Conservation (phyloP, 257 asterid genomes). For the Knoxia roxburghii region DNA sequence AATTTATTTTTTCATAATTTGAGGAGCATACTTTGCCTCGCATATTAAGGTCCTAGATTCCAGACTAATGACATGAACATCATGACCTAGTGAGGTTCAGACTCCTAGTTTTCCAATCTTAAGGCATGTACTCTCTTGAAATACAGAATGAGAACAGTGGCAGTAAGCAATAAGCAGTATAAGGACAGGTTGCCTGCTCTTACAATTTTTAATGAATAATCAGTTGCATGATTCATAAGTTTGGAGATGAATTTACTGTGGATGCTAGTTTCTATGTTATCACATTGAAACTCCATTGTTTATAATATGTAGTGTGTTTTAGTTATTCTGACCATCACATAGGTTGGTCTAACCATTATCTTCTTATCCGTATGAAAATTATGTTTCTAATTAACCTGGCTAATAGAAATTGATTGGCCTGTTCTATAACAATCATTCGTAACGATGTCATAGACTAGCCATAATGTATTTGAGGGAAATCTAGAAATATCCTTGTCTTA, state of each 20-base stretch:
- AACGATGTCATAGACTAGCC: too few species aligned
- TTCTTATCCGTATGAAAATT: neutral
- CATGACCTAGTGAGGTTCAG: too few species aligned
- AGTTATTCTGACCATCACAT: neutral
- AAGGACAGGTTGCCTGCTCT: too few species aligned
- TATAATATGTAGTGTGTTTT: neutral
- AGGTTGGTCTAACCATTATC: neutral
- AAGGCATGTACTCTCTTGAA: neutral
- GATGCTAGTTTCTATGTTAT: too few species aligned
- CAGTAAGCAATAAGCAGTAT: neutral
- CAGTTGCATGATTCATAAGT: neutral
- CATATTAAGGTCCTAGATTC: too few species aligned
- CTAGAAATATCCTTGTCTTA: too few species aligned
- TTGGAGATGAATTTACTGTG: neutral
- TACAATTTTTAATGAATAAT: neutral
- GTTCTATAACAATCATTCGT: neutral
- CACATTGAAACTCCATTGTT: neutral
- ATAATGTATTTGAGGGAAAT: too few species aligned
- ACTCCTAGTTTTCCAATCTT: neutral
- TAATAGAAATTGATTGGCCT: neutral
- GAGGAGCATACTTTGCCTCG: neutral
- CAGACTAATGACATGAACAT: too few species aligned
- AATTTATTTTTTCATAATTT: neutral
- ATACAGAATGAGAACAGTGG: neutral
- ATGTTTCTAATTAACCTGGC: neutral